These are phyloP conservation scores for Vigna unguiculata DNA, from an alignment of 306 rosid genomes.

Conservation along the genomic window DNA sequence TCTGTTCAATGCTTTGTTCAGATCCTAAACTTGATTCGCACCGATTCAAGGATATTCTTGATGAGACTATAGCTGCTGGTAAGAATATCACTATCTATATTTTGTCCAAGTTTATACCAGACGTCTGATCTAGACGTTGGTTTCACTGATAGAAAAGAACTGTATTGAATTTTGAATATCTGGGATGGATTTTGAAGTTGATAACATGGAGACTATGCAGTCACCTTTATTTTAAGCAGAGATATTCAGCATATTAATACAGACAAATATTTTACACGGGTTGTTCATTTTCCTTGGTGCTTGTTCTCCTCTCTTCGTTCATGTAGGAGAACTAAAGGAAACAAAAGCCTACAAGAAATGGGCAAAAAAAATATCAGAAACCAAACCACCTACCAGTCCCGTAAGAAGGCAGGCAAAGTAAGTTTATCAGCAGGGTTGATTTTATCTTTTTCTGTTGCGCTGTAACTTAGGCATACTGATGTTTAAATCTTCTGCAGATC, in stretches of 20 bases:
- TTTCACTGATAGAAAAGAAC: slow-evolving; percentile 27
- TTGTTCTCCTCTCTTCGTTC: slow-evolving; percentile 1
- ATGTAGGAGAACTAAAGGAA: slow-evolving; percentile 74
- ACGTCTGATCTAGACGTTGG: slow-evolving; percentile 29
- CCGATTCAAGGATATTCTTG: slow-evolving; percentile 68
- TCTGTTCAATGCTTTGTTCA: slow-evolving; percentile 84
- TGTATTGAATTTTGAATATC: background rate
- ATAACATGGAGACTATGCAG: background rate
- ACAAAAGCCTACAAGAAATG: slow-evolving; percentile 78
- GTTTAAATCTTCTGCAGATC: slow-evolving; percentile 34
- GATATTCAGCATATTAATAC: slow-evolving; percentile 1
- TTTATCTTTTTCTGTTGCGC: background rate
- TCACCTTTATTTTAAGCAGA: slow-evolving; percentile 6
- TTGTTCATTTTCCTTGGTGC: slow-evolving; percentile 36
- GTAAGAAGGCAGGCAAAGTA: slow-evolving; percentile 52
- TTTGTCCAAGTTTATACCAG: background rate
- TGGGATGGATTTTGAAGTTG: slow-evolving; percentile 13
- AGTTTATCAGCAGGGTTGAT: slow-evolving; percentile 32
- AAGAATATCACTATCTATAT: slow-evolving; percentile 37
- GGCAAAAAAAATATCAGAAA: slow-evolving; percentile 77
- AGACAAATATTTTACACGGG: slow-evolving; percentile 33
- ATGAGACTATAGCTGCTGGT: slow-evolving; percentile 71
- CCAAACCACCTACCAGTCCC: slow-evolving; percentile 88
- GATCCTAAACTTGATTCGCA: slow-evolving; percentile 73
- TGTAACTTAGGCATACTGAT: slow-evolving; percentile 15